Evolutionary conservation across 495 filamentous ascomycete species (phyloP), one percentile per base, ranked within the genome.

Genomic region (Mytilinidion resinicola): DNA sequence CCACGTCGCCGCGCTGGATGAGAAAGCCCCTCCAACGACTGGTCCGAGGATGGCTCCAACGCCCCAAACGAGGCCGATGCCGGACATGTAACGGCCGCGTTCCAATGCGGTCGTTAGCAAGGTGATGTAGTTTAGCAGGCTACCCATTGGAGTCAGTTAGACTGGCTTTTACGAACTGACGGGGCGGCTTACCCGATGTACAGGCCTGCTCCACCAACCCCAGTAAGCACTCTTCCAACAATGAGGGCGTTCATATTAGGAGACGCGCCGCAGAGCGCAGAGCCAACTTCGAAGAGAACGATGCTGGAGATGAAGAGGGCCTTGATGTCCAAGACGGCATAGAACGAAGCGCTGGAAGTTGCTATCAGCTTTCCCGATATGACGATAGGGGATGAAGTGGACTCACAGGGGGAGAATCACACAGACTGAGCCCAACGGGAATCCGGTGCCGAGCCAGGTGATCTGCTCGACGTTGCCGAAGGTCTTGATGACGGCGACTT

Each of bases 401-500:
- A 30, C 25, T 30, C 6, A 30, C 25, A 30, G 3, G 25, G 25
- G 25, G 6, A 30, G 25, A 30, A 30, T 30, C 6, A 6, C 25
- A 30, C 25, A 30, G 25, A 30, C 25, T 3, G 25, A 30, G 25
- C 25, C 25, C 25, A 30, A 6, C 25, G 25, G 25, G 25, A 30
- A 30, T 30, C 25, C 25, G 25, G 25, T 30, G 25, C 25, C 25
- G 25, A 30, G 25, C 25, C 25, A 30, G 2, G 57, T 17, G 15
- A 66, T 33, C 36, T 55, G 43, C 21, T 62, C 60, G 30, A 71
- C 49, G 9, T 67, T 37, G 6, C 50, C 62, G 41, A 74, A 70
- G 1, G 21, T 39, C 17, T 62, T 52, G 8, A 65, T 17, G 1
- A 74, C 54, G 0, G 60, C 43, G 0, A 38, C 57, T 49, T 74